Percentiles rank a stretch among this genome's conserved stretches.
These are phyloP conservation scores for Penicillium olsonii DNA, from an alignment of 2,329 filamentous ascomycete species.

Conservation along the genomic window DNA sequence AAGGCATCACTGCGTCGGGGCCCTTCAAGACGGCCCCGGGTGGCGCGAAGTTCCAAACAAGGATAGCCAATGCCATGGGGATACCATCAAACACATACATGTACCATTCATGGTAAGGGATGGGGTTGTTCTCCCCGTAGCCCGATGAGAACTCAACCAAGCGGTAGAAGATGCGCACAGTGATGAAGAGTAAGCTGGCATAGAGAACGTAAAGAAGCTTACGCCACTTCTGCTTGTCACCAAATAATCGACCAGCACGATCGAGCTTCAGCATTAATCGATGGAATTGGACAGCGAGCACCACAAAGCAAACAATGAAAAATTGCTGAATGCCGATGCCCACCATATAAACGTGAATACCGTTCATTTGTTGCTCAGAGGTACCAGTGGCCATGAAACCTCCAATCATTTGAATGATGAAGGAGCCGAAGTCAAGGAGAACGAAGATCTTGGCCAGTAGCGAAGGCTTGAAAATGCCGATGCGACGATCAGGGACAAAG, in stretches of 20 bases:
- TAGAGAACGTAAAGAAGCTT: slow-evolving; percentile 44
- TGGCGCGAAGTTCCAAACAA: slow-evolving; percentile 25
- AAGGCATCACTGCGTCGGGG: slow-evolving; percentile 1
- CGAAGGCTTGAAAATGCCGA: slow-evolving; percentile 42
- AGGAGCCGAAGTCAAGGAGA: slow-evolving; percentile 41
- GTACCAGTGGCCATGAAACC: slow-evolving; percentile 11
- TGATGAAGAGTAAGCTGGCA: slow-evolving; percentile 51
- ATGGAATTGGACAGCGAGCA: slow-evolving; percentile 54
- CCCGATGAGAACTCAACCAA: slow-evolving; percentile 61
- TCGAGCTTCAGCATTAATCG: slow-evolving; percentile 36
- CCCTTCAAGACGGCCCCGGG: slow-evolving; percentile 2
- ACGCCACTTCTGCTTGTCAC: slow-evolving; percentile 1
- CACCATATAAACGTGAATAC: slow-evolving; percentile 32
- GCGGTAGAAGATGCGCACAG: slow-evolving; percentile 59
- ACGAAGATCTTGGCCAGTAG: slow-evolving; percentile 45
- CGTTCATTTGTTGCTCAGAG: slow-evolving; percentile 10
- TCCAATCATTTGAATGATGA: slow-evolving; percentile 17
- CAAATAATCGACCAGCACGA: background rate
- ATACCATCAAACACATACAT: slow-evolving; percentile 44
- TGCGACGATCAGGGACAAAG: slow-evolving; percentile 40
- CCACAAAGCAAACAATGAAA: slow-evolving; percentile 53
- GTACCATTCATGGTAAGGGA: slow-evolving; percentile 39
- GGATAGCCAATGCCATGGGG: slow-evolving; percentile 42
- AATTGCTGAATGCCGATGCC: slow-evolving; percentile 54
- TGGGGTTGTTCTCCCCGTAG: slow-evolving; percentile 33